Conservation (phyloP, 768 basidiomycete species). For the Mycena albidolilacea region DNA sequence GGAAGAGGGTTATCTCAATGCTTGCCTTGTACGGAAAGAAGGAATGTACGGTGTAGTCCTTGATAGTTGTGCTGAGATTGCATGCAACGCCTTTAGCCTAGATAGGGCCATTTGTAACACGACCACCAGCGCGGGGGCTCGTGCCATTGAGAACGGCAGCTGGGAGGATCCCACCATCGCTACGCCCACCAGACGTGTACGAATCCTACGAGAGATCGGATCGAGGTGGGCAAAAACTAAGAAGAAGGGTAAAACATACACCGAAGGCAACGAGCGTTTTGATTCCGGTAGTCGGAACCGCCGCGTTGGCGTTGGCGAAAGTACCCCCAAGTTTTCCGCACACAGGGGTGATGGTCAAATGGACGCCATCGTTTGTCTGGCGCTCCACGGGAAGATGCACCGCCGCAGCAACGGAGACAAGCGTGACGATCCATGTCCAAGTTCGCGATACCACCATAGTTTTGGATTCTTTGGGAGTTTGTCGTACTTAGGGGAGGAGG, state of each 20-base stretch:
- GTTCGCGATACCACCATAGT: neutral
- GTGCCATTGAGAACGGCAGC: constrained; percentile 62
- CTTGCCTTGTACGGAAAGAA: constrained; percentile 2
- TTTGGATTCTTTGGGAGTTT: too few species aligned
- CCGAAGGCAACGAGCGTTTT: constrained; percentile 70
- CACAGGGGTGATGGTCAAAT: constrained; percentile 61
- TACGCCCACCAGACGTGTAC: constrained; percentile 66
- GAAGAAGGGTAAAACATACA: constrained; percentile 46
- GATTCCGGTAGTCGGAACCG: constrained; percentile 52
- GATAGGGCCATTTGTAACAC: constrained; percentile 67
- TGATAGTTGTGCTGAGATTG: constrained; percentile 57
- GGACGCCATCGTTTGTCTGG: constrained; percentile 50
- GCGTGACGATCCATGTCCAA: constrained; percentile 4
- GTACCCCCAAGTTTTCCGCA: constrained; percentile 60
- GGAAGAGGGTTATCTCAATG: constrained; percentile 11
- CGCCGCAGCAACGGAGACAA: constrained; percentile 7
- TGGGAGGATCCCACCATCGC: constrained; percentile 62
- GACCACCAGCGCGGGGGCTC: constrained; percentile 61
- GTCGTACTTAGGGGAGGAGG: neutral
- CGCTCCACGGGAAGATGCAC: constrained; percentile 9
- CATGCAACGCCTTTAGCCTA: constrained; percentile 67
- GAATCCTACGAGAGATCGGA: constrained; percentile 51
- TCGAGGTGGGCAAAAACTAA: too few species aligned
- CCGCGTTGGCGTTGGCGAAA: constrained; percentile 64
- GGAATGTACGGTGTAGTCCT: constrained; percentile 65